These are phyloP conservation scores for Sphagnum contortum DNA, from an alignment of 225 moss, liverwort and hornwort species.

Conservation along the genomic window DNA sequence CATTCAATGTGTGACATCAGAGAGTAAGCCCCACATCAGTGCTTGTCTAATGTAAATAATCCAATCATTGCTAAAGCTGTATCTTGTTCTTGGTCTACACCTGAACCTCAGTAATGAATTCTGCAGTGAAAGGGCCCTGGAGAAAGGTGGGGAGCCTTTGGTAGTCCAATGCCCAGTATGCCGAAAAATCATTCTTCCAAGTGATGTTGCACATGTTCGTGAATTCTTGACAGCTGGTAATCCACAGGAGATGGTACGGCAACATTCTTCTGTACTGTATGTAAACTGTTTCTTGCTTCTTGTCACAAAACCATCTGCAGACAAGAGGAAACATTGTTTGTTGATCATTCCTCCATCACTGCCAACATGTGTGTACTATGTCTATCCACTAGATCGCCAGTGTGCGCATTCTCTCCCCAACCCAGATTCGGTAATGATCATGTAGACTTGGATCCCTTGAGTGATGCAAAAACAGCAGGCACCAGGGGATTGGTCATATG, in stretches of 20 bases:
- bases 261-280: background rate
- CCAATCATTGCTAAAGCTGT: no score
- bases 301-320: background rate
- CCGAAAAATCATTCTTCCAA: constrained; percentile 23
- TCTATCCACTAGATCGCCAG: background rate
- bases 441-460: no score
- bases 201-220: constrained; percentile 35
- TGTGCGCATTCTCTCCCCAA: no score
- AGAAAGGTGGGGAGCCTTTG: constrained; percentile 3
- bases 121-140: constrained; percentile 7
- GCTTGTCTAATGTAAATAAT: no score
- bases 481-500: no score
- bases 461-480: no score
- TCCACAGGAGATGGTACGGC: constrained; percentile 9
- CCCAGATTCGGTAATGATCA: no score
- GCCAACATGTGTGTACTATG: background rate
- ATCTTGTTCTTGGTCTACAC: no score
- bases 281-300: background rate
- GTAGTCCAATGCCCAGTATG: constrained; percentile 40
- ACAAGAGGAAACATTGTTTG: no score
- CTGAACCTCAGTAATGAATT: background rate
- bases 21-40: no score
- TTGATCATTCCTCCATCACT: background rate
- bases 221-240: constrained; percentile 13
- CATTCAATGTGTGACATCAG: no score